A percentile compares a stretch with the other conserved stretches of the same genome.
phyloP scores from a whole-genome alignment of 345 rosid species.

The Arabidopsis thaliana region TAIR10.1 NC_003075.7:9528001-9528500 shows the following conservation, averaged over 20 bases:
- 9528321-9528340: background rate
- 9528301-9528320: no score
- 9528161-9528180: background rate
- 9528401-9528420: background rate
- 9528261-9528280: background rate
- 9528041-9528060: background rate
- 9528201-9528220: conserved; percentile 4
- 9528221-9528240: background rate
- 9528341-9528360: background rate
- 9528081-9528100: conserved; percentile 17
- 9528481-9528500: no score
- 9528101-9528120: conserved; percentile 16
- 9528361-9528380: background rate
- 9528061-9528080: conserved; percentile 33
- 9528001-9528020: conserved; percentile 28
- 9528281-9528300: background rate
- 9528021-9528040: background rate
- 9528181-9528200: background rate
- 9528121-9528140: background rate
- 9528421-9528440: background rate
- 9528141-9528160: conserved; percentile 2
- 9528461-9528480: background rate
- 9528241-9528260: background rate
- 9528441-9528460: background rate
- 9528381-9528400: background rate